Conservation (phyloP, 345 rosid species). For the Euphorbia pulcherrima region DNA sequence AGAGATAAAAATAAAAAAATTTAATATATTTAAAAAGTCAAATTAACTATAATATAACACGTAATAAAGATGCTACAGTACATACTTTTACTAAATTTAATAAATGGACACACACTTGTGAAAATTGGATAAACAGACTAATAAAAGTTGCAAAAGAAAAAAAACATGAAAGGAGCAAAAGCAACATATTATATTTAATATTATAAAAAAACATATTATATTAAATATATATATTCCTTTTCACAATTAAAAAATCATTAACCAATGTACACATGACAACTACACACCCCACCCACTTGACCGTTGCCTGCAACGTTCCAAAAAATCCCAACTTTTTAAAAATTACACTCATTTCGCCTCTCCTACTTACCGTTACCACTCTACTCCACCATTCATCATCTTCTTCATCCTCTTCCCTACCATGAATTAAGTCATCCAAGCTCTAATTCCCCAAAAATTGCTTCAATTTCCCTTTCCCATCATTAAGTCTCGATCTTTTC, state of each 20-base stretch:
- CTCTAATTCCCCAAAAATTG: background rate
- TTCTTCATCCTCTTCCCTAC: background rate
- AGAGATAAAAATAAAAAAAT: too few species aligned
- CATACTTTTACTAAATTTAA: too few species aligned
- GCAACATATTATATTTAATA: background rate
- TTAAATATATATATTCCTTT: background rate
- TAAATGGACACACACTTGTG: too few species aligned
- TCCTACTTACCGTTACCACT: constrained; percentile 45
- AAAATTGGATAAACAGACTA: too few species aligned
- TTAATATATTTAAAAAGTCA: too few species aligned
- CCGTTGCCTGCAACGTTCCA: constrained; percentile 61
- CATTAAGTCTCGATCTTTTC: background rate
- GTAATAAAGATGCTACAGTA: too few species aligned
- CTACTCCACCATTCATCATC: constrained; percentile 12
- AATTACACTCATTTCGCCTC: constrained; percentile 4
- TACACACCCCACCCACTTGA: constrained; percentile 27
- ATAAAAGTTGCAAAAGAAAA: too few species aligned
- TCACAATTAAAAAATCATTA: constrained; percentile 19
- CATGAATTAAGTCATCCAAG: constrained; percentile 11
- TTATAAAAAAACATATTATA: too few species aligned
- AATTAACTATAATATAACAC: too few species aligned
- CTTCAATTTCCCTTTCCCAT: background rate
- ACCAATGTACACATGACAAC: constrained; percentile 19
- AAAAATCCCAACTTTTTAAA: background rate
- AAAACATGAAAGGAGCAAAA: background rate